Conservation (phyloP, 768 basidiomycete genomes). For the Sistotremastrum suecicum region DNA sequence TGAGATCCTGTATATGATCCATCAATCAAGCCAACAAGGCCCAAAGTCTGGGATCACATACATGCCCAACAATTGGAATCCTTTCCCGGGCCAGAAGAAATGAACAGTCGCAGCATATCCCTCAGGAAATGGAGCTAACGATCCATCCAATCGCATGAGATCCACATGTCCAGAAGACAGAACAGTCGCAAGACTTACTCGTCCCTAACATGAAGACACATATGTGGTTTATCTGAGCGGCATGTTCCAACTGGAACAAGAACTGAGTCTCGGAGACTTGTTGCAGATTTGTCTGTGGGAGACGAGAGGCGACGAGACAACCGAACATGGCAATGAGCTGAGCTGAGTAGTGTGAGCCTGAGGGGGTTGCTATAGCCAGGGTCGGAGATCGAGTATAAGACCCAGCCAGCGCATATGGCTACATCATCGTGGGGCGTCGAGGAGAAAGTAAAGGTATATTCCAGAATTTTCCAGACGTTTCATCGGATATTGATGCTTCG, state of each 20-base stretch:
- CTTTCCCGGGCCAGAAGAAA: slow-evolving; percentile 76
- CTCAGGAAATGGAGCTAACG: slow-evolving; percentile 60
- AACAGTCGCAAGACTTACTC: slow-evolving; percentile 26
- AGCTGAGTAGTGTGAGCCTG: too few species aligned
- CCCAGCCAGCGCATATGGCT: too few species aligned
- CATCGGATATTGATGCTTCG: too few species aligned
- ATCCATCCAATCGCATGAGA: not conserved
- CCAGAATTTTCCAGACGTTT: too few species aligned
- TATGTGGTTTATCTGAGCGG: slow-evolving; percentile 68
- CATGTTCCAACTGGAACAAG: slow-evolving; percentile 57
- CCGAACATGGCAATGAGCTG: slow-evolving; percentile 44
- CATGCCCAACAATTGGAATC: slow-evolving; percentile 80
- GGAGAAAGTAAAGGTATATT: too few species aligned
- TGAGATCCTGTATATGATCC: slow-evolving; percentile 43
- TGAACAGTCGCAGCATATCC: slow-evolving; percentile 78
- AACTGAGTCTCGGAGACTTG: slow-evolving; percentile 80
- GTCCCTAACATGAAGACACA: slow-evolving; percentile 76
- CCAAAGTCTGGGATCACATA: slow-evolving; percentile 21
- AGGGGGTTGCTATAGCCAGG: too few species aligned
- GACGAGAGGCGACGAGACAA: slow-evolving; percentile 64
- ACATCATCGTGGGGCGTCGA: too few species aligned
- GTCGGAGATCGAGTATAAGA: too few species aligned
- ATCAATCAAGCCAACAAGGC: not conserved
- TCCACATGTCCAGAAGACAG: not conserved
- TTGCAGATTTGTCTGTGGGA: slow-evolving; percentile 64